A percentile compares a stretch with the other conserved stretches of the same genome.
Evolutionary conservation across 306 rosid genomes (phyloP).

Genomic region (Gillenia trifoliata): DNA sequence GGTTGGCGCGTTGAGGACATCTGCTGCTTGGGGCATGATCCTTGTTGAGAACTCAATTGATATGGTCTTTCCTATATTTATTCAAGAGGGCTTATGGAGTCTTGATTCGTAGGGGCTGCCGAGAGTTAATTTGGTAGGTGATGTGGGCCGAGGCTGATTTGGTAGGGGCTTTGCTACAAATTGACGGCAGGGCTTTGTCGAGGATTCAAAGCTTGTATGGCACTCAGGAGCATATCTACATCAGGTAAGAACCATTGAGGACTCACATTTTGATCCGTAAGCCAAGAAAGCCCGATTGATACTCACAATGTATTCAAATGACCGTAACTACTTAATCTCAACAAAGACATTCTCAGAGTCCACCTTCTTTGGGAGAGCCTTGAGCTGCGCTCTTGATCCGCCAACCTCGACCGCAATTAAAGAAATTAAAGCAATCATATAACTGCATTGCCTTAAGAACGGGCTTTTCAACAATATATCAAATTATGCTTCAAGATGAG

Average conservation of each 20-base stretch:
- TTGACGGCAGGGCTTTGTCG: conserved; percentile 1
- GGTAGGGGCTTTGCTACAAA: conserved; percentile 14
- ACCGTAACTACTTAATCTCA: conserved; percentile 18
- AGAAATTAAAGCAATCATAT: neutral
- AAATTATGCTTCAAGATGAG: neutral
- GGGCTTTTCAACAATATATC: neutral
- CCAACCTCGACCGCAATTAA: conserved; percentile 18
- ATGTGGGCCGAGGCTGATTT: conserved; percentile 14
- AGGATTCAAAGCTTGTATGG: conserved; percentile 6
- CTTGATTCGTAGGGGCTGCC: conserved; percentile 8
- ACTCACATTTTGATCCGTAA: conserved; percentile 15
- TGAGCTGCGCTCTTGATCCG: conserved; percentile 15
- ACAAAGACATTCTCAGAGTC: conserved; percentile 2
- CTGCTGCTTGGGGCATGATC: conserved; percentile 14
- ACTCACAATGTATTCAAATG: conserved; percentile 14
- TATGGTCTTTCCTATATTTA: conserved; percentile 17
- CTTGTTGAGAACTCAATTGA: conserved; percentile 19
- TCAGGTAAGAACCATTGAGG: conserved; percentile 16
- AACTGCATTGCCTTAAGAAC: neutral
- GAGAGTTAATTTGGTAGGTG: conserved; percentile 4
- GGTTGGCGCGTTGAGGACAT: conserved; percentile 9
- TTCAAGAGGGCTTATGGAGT: too few species aligned
- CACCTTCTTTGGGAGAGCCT: conserved; percentile 3
- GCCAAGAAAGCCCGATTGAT: conserved; percentile 14
- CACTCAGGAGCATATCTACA: neutral